Percentiles rank a stretch among this genome's conserved stretches.
These are phyloP conservation scores for Tolypocladium guangdongense DNA, from an alignment of 2,329 filamentous ascomycete genomes.

Conservation along the genomic window DNA sequence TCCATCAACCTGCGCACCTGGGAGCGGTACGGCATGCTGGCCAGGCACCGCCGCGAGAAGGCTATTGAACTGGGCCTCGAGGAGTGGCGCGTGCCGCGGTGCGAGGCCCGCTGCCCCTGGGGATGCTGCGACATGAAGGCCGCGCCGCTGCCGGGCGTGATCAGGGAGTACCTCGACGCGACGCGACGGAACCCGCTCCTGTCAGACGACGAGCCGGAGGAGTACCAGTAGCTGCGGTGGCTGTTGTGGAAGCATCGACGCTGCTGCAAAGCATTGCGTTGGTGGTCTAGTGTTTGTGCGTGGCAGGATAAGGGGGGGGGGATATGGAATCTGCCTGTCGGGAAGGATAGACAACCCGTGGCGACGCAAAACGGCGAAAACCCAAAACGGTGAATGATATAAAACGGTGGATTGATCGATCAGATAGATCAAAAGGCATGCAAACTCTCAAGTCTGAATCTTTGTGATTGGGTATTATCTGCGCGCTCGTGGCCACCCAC, in stretches of 20 bases:
- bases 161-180: not conserved
- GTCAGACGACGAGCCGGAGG: not conserved
- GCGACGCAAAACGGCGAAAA: not conserved
- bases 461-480: not conserved
- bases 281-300: not conserved
- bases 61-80: constrained; percentile 4
- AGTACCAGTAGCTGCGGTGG: not conserved
- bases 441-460: not conserved
- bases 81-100: constrained; percentile 1
- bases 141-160: not conserved
- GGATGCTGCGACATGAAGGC: constrained; percentile 3
- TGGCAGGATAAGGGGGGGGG: not conserved
- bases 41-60: constrained; percentile 9
- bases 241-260: not conserved
- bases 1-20: constrained; percentile 12
- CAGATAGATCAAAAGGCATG: not conserved
- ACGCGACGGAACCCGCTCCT: not conserved
- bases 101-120: constrained; percentile 5
- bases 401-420: not conserved
- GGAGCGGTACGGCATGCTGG: constrained; percentile 13
- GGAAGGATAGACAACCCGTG: no score
- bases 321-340: no score
- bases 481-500: not conserved
- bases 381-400: not conserved
- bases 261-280: not conserved